phyloP scores from a whole-genome alignment of 2,329 filamentous ascomycete genomes.

The Colletotrichum phormii region DNA sequence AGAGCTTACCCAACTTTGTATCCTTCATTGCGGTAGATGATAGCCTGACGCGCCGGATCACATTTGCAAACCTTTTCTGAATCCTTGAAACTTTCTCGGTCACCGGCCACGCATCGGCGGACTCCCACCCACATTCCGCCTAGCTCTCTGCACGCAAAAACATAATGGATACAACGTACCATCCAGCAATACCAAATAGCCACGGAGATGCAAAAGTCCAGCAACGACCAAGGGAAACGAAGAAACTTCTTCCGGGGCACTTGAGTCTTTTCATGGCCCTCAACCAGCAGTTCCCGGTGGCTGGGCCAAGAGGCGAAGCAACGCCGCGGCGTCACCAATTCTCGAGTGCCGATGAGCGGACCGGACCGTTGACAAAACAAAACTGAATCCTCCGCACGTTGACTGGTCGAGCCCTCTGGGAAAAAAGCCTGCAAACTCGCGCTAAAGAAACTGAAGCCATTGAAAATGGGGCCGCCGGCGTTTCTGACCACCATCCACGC shows the following conservation, averaged over 20 bases:
- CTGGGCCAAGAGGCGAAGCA: not conserved
- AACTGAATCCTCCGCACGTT: not conserved
- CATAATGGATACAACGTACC: not conserved
- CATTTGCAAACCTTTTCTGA: no score
- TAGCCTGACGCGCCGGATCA: no score
- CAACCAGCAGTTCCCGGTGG: not conserved
- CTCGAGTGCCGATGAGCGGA: conserved; percentile 21
- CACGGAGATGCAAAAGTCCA: not conserved
- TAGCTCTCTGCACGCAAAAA: not conserved
- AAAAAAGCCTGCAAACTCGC: not conserved
- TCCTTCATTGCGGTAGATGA: no score
- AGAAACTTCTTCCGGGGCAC: no score
- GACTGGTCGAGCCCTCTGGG: not conserved
- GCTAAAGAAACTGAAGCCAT: not conserved
- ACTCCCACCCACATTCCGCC: conserved; percentile 25
- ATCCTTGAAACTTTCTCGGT: not conserved
- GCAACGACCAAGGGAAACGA: not conserved
- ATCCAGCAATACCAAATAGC: not conserved
- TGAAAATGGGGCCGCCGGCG: not conserved
- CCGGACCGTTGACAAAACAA: conserved; percentile 11
- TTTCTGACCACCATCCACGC: not conserved
- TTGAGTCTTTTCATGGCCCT: no score
- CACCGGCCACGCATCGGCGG: not conserved
- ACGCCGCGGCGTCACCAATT: no score
- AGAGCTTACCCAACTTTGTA: no score